Evolutionary conservation across 306 rosid genomes (phyloP), one percentile per base, ranked within the genome.

Genomic region (Lupinus albus): DNA sequence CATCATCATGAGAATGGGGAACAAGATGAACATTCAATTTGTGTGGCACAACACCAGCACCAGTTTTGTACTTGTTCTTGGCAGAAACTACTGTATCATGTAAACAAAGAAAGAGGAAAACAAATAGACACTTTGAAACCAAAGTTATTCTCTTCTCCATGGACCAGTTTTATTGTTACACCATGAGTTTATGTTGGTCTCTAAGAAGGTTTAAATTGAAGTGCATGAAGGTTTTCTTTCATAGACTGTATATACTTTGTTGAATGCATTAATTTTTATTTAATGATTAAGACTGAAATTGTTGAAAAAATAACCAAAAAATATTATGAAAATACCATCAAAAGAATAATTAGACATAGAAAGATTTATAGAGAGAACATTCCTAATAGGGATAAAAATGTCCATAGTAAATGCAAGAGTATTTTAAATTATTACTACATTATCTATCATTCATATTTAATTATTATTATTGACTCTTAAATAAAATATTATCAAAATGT

Each of bases 21-120:
- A 92, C 98, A 74, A 89, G 72, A 53, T 92, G 98, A 68, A 92
- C 93, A 39, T 92, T 92, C 83, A 92, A 66, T 64, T 89, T 92
- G 1, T 88, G 95, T 10, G 79, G 68, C 32, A 81, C 89, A 49
- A 83, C 45, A 1, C 78, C 77, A 52, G 88, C 74, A 0, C 77
- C 83, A 4, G 92, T 92, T 49, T 84, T 61, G 33, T 92, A 92
- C 50, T 80, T 85, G 35, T 92, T 89, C 50, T 80, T 85, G 30
- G 72, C 82, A 61, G 42, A 46, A 54, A 76, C 91, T 12, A 18
- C 44, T 33, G 41, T 72, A 55, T 58, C 73, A 69, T 45, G 18
- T 61, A 77, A 72, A 76, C 78, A 66, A 8, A 80, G 77, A 39
- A 81, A 48, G 2, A 78, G 50, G 65, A 52, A 67, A 53, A 20